phyloP scores from a whole-genome alignment of 139 green algal genomes.

The Microglena sp. region DNA sequence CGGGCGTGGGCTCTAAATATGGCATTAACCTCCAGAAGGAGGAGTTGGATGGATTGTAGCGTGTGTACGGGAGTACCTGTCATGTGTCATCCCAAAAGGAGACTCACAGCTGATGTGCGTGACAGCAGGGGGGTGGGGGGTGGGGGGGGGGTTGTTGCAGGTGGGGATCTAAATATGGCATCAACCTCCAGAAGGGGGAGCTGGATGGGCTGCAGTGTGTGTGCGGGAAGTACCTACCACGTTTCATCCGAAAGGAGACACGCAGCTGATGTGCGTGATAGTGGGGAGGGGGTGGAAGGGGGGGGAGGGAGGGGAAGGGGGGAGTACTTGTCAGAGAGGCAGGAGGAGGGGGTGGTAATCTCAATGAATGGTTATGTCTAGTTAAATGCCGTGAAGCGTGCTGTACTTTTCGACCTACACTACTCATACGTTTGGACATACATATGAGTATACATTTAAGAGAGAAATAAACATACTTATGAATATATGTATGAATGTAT shows the following conservation, averaged over 20 bases:
- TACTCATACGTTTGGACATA: too few species aligned
- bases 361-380: too few species aligned
- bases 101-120: conserved; percentile 61
- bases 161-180: conserved; percentile 50
- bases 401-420: too few species aligned
- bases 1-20: conserved; percentile 55
- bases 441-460: too few species aligned
- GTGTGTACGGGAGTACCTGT: conserved; percentile 79
- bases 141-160: not conserved
- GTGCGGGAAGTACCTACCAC: conserved; percentile 6
- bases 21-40: conserved; percentile 53
- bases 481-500: too few species aligned
- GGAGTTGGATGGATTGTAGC: conserved; percentile 21
- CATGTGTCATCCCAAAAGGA: conserved; percentile 60
- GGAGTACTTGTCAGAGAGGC: too few species aligned
- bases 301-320: too few species aligned
- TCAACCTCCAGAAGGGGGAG: conserved; percentile 43
- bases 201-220: conserved; percentile 19
- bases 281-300: too few species aligned
- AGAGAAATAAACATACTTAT: too few species aligned
- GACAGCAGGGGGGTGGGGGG: not conserved
- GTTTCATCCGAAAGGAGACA: not conserved
- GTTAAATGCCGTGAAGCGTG: too few species aligned
- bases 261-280: conserved; percentile 5
- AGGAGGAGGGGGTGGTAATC: too few species aligned